Conservation (phyloP, 192 early-diverging fungal genomes). For the Coemansia sp. region DNA sequence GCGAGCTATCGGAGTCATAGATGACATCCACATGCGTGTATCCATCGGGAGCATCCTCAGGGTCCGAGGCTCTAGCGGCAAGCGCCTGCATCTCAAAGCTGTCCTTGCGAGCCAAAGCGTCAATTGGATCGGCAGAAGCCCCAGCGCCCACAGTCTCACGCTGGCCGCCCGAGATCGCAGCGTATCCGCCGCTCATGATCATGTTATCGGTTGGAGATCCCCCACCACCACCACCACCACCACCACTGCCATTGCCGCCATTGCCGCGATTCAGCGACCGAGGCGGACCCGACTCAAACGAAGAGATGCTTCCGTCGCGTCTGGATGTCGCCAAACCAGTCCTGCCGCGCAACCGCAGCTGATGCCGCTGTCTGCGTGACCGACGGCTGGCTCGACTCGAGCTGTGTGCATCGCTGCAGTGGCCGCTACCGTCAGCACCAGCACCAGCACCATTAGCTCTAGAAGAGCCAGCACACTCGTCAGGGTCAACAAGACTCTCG, state of each 20-base stretch:
- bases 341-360: constrained; percentile 10
- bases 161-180: constrained; percentile 31
- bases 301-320: constrained; percentile 44
- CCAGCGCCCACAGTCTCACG: neutral
- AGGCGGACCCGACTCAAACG: constrained; percentile 32
- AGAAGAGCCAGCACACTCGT: neutral
- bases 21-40: constrained; percentile 20
- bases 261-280: neutral
- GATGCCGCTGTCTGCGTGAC: constrained; percentile 11
- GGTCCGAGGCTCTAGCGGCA: constrained; percentile 12
- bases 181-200: constrained; percentile 30
- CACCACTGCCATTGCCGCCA: neutral
- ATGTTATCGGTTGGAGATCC: constrained; percentile 12
- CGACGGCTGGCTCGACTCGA: constrained; percentile 25
- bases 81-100: constrained; percentile 54
- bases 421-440: neutral
- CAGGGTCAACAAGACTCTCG: constrained; percentile 25
- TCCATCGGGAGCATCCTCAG: constrained; percentile 23
- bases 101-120: constrained; percentile 49
- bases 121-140: constrained; percentile 25
- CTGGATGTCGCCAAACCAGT: neutral
- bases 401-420: constrained; percentile 7
- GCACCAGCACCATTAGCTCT: neutral
- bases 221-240: neutral
- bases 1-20: neutral